Evolutionary conservation across 345 rosid species (phyloP), one percentile per base, ranked within the genome.

Genomic region (Mangifera indica): DNA sequence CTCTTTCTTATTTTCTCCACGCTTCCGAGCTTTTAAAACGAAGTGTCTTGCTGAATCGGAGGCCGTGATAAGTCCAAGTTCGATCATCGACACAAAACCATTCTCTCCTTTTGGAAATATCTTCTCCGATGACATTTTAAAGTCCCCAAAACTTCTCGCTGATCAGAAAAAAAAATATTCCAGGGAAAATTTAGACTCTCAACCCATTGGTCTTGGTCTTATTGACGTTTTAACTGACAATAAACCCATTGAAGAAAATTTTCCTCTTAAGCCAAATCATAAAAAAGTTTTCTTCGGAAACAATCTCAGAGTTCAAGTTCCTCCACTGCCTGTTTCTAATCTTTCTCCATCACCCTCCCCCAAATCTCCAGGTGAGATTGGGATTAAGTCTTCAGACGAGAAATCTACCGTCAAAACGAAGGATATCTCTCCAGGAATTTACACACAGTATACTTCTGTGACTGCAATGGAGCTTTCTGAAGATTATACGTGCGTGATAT

Each of bases 401-500:
- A 37, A 63, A 55, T 81, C 78, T n/a, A 57, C 76, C 40, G 17
- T 62, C 65, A 83, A 79, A 59, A 44, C 71, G 5, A 79, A 82
- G 46, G 74, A 61, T 37, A 37, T 7, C 56, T 66, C 88, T 57
- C 83, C 84, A 12, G 26, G 51, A 45, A 55, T 62, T 42, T 20
- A 45, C 63, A 62, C 79, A 20, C 75, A 77, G 22, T 49, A 73
- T 57, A 65, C 84, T 40, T 70, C 83, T 3, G 76, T 79, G 70
- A 84, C 80, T 49, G 90, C 88, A 69, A 86, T 93, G 83, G 95
- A 90, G 82, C 86, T 85, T 57, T 87, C 89, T 37, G 98, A 90
- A 75, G 98, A 93, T 65, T 93, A 93, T 58, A 91, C 97, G 8
- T 72, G 98, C 54, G 93, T 93, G 67, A 85, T 84, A 26, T 82